phyloP scores from a whole-genome alignment of 306 rosid genomes.

The Inga leiocalycina region DNA sequence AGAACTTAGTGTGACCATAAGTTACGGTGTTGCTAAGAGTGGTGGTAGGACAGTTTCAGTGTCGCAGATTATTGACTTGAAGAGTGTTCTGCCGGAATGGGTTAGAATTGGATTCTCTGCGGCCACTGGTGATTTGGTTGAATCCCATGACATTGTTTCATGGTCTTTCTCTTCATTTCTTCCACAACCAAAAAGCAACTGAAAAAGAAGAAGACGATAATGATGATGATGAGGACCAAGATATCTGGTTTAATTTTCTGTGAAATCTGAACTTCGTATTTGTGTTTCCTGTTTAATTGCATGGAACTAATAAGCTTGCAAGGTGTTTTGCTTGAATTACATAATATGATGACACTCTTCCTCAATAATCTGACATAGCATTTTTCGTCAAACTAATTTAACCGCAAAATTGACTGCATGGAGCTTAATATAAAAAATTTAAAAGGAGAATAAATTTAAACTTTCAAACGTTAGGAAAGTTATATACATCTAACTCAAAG shows the following conservation, averaged over 20 bases:
- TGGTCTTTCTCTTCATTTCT: background rate
- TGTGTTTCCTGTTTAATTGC: too few relatives aligned
- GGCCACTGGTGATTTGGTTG: slow-evolving; percentile 9
- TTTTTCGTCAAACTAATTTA: too few relatives aligned
- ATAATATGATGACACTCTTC: too few relatives aligned
- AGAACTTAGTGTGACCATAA: slow-evolving; percentile 10
- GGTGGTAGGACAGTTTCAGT: background rate
- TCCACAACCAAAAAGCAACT: background rate
- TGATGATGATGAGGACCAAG: background rate
- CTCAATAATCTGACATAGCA: too few relatives aligned
- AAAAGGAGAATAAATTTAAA: too few relatives aligned
- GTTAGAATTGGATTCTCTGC: slow-evolving; percentile 37
- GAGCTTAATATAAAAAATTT: too few relatives aligned
- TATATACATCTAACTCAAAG: too few relatives aligned
- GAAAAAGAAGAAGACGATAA: background rate
- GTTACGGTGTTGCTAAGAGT: background rate
- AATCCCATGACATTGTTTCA: slow-evolving; percentile 7
- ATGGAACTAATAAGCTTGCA: too few relatives aligned
- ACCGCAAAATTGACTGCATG: too few relatives aligned
- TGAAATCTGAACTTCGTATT: background rate
- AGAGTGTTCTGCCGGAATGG: slow-evolving; percentile 34
- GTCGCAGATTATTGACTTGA: slow-evolving; percentile 17
- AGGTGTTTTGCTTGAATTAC: too few relatives aligned
- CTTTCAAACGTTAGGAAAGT: too few relatives aligned
- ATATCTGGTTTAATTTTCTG: background rate